Conservation (phyloP, 2,329 filamentous ascomycete genomes). For the Cercospora sojina region DNA sequence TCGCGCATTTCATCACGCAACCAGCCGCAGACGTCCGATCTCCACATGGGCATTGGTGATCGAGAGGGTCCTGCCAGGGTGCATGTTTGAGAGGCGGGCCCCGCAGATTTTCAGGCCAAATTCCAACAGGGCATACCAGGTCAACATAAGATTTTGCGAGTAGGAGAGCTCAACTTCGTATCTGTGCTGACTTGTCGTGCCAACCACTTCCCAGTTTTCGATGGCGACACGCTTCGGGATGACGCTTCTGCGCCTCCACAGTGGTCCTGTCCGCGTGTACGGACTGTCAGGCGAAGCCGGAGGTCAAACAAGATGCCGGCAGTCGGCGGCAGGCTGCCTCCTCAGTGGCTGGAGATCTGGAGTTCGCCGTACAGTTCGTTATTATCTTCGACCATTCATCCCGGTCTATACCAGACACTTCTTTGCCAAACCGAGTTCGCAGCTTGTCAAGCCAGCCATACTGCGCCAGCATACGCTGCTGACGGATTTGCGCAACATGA, state of each 20-base stretch:
- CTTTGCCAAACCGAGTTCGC: slow-evolving; percentile 4
- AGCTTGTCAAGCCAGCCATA: not conserved
- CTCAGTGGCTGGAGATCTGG: slow-evolving; percentile 19
- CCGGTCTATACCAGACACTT: slow-evolving; percentile 18
- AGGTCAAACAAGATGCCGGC: slow-evolving; percentile 11
- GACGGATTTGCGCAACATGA: not conserved
- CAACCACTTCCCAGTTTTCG: slow-evolving; percentile 22
- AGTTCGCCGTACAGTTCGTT: slow-evolving; percentile 19
- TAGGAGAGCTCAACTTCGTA: slow-evolving; percentile 9
- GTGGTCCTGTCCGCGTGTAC: slow-evolving; percentile 7
- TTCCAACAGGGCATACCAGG: slow-evolving; percentile 19
- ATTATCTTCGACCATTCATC: slow-evolving; percentile 14
- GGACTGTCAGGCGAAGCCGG: slow-evolving; percentile 8
- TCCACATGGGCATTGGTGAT: slow-evolving; percentile 22
- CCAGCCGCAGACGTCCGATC: slow-evolving; percentile 26
- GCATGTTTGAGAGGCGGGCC: slow-evolving; percentile 16
- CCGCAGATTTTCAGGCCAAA: slow-evolving; percentile 19
- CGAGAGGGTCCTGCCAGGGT: slow-evolving; percentile 19
- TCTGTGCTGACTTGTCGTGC: slow-evolving; percentile 13
- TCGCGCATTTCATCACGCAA: slow-evolving; percentile 19
- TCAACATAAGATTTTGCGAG: slow-evolving; percentile 17
- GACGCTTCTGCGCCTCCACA: slow-evolving; percentile 18
- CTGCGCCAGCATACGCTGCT: not conserved
- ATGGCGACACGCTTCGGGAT: slow-evolving; percentile 22
- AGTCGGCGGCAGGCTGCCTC: slow-evolving; percentile 7